A percentile compares a stretch with the other conserved stretches of the same genome.
Evolutionary conservation across 1,284 basidiomycete genomes (phyloP).

Genomic region (Taiwanofungus camphoratus): DNA sequence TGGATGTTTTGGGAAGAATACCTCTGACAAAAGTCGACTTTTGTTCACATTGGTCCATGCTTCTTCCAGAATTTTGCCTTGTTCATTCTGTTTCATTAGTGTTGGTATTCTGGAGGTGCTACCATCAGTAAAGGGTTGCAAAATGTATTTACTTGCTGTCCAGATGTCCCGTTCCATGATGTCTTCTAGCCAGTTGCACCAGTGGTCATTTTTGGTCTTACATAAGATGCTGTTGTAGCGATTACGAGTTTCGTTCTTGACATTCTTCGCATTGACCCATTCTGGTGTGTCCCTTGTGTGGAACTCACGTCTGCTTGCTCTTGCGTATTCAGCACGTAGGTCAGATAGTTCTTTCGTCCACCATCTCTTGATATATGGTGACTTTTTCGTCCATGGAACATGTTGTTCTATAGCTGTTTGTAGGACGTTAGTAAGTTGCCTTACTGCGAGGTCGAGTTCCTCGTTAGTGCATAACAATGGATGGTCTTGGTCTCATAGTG

Average conservation of each 20-base stretch:
- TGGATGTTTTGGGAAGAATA: neutral
- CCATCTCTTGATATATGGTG: neutral
- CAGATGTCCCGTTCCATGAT: neutral
- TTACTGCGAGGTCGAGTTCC: neutral
- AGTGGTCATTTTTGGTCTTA: neutral
- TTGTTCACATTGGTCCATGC: neutral
- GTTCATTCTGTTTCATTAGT: neutral
- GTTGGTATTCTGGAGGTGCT: neutral
- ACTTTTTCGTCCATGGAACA: neutral
- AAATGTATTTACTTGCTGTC: neutral
- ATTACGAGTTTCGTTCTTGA: neutral
- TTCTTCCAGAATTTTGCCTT: neutral
- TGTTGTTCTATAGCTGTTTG: neutral
- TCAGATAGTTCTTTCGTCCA: neutral
- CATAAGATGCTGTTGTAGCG: neutral
- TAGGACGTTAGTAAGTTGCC: neutral
- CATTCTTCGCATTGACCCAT: neutral
- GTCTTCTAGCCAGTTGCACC: neutral
- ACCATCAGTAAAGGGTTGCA: neutral
- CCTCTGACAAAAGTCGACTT: neutral
- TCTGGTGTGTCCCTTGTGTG: neutral
- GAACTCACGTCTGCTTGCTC: neutral
- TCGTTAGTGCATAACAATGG: neutral
- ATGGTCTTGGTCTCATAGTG: too few relatives aligned
- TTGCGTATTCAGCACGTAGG: neutral